phyloP scores from a whole-genome alignment of 768 basidiomycete genomes.

The Tylopilus intermedius region DNA sequence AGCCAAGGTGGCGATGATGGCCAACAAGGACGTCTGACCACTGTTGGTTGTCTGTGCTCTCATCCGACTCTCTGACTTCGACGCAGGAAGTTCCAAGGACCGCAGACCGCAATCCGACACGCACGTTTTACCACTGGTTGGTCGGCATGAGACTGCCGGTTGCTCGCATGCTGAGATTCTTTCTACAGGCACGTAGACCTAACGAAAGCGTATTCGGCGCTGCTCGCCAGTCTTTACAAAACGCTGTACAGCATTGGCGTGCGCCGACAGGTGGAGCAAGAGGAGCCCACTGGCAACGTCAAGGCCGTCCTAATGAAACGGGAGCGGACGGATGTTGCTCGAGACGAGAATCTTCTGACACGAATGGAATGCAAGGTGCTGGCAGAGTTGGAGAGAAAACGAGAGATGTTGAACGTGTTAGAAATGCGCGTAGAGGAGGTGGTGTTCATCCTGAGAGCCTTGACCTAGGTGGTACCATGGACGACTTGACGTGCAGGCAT shows the following conservation, averaged over 20 bases:
- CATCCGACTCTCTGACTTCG: constrained; percentile 77
- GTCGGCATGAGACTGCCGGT: constrained; percentile 9
- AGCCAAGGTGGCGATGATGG: constrained; percentile 87
- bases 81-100: constrained; percentile 66
- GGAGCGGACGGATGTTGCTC: constrained; percentile 78
- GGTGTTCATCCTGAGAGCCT: no score
- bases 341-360: constrained; percentile 64
- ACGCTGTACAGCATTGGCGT: constrained; percentile 80
- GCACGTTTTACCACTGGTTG: constrained; percentile 91
- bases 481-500: no score
- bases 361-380: constrained; percentile 73
- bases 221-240: constrained; percentile 81
- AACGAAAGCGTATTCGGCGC: constrained; percentile 70
- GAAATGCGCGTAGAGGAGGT: constrained; percentile 78
- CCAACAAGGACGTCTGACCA: constrained; percentile 79
- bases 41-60: constrained; percentile 71
- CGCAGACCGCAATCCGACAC: constrained; percentile 80
- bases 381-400: constrained; percentile 66
- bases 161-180: neutral
- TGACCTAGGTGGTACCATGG: constrained; percentile 42
- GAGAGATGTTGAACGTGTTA: constrained; percentile 70
- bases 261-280: constrained; percentile 69
- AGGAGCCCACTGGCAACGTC: constrained; percentile 45
- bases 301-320: constrained; percentile 75
- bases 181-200: constrained; percentile 77